A percentile compares a stretch with the other conserved stretches of the same genome.
phyloP scores from a whole-genome alignment of 2,329 filamentous ascomycete genomes.

The Atkinsonella hypoxylon region DNA sequence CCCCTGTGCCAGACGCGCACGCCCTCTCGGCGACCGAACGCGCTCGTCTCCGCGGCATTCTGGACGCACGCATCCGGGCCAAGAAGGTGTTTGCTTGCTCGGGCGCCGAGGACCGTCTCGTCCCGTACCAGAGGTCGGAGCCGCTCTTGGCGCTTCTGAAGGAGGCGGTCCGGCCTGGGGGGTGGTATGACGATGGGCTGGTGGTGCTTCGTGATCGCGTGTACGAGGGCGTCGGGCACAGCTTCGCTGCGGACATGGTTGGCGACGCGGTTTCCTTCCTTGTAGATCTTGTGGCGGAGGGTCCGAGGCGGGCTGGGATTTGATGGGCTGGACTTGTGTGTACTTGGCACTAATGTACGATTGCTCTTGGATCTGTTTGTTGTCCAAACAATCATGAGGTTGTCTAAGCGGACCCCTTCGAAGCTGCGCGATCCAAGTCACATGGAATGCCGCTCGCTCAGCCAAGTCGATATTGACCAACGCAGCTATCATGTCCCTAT shows the following conservation, averaged over 20 bases:
- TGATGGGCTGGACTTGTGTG: too few relatives aligned
- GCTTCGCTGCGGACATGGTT: constrained; percentile 57
- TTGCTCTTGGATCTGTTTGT: too few relatives aligned
- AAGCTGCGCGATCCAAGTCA: too few relatives aligned
- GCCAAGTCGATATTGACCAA: too few relatives aligned
- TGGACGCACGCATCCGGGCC: constrained; percentile 39
- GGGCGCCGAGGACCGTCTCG: constrained; percentile 57
- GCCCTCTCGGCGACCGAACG: constrained; percentile 25
- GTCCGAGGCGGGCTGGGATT: constrained; percentile 16
- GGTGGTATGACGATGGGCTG: constrained; percentile 43
- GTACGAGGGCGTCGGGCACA: constrained; percentile 57
- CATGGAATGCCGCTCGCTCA: too few relatives aligned
- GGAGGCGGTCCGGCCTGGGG: constrained; percentile 27
- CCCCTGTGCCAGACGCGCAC: constrained; percentile 18
- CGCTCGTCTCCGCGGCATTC: constrained; percentile 29
- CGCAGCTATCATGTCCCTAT: too few relatives aligned
- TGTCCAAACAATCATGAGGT: too few relatives aligned
- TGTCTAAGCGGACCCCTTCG: too few relatives aligned
- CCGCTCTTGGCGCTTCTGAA: constrained; percentile 53
- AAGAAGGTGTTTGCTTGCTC: constrained; percentile 56
- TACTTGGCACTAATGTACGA: too few relatives aligned
- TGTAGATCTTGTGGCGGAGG: constrained; percentile 29
- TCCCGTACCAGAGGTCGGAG: constrained; percentile 51
- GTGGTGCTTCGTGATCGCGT: constrained; percentile 52
- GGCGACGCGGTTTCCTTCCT: constrained; percentile 54